These are phyloP conservation scores for Hyaloscypha variabilis DNA, from an alignment of 495 filamentous ascomycete species.

Conservation along the genomic window DNA sequence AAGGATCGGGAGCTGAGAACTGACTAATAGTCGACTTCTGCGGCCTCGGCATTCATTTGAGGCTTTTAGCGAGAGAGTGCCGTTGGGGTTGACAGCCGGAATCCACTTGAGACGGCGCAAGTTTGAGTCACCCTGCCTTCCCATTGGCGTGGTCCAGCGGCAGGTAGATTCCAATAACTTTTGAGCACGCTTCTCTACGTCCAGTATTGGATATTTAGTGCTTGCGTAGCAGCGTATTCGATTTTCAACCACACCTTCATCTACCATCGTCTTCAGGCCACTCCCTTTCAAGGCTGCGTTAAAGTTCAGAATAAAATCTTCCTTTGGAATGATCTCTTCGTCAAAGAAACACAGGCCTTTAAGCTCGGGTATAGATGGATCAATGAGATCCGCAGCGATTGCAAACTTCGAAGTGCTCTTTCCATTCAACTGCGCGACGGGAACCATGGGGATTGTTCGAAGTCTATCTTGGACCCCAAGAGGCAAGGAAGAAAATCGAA, in stretches of 20 bases:
- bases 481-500: conserved; percentile 22
- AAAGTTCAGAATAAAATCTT: conserved; percentile 29
- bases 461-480: conserved; percentile 17
- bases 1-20: conserved; percentile 32
- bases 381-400: conserved; percentile 17
- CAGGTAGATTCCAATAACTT: too few species aligned
- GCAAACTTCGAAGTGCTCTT: conserved; percentile 20
- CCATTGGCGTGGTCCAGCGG: too few species aligned
- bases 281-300: conserved; percentile 21
- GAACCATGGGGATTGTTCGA: conserved; percentile 29
- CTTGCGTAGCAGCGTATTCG: conserved; percentile 24
- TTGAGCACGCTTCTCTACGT: too few species aligned
- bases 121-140: too few species aligned
- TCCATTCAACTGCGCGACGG: conserved; percentile 22
- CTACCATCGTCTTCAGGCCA: conserved; percentile 29
- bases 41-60: conserved; percentile 29
- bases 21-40: conserved; percentile 28
- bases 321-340: conserved; percentile 36
- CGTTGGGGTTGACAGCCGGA: conserved; percentile 23
- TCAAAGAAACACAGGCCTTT: conserved; percentile 34
- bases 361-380: conserved; percentile 15
- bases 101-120: too few species aligned
- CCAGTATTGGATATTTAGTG: too few species aligned
- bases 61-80: conserved; percentile 14
- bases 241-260: conserved; percentile 25